These are phyloP conservation scores for Rubia yunnanensis DNA, from an alignment of 257 asterid species.

Conservation along the genomic window DNA sequence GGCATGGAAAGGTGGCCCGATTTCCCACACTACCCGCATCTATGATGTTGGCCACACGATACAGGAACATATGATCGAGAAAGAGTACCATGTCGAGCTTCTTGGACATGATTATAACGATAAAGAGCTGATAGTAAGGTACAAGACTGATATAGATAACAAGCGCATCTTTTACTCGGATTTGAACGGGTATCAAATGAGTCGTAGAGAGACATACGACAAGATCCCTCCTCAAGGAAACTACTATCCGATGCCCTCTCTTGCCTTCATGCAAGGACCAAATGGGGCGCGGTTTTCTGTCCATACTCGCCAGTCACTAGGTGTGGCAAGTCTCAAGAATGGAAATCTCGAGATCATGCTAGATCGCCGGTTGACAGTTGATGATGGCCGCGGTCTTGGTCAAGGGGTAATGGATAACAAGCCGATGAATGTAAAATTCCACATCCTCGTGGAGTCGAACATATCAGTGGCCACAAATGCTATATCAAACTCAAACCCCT, in stretches of 20 bases:
- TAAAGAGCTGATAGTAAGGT: constrained; percentile 67
- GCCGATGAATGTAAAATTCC: constrained; percentile 76
- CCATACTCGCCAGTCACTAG: constrained; percentile 79
- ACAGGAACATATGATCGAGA: constrained; percentile 77
- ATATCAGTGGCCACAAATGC: constrained; percentile 41
- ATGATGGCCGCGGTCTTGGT: constrained; percentile 96
- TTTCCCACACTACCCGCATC: constrained; percentile 83
- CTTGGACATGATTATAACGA: constrained; percentile 51
- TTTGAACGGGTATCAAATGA: constrained; percentile 91
- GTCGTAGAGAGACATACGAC: constrained; percentile 87
- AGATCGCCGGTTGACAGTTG: constrained; percentile 70
- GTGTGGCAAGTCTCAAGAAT: constrained; percentile 75
- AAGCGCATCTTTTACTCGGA: constrained; percentile 70
- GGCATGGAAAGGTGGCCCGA: constrained; percentile 51
- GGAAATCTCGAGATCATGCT: constrained; percentile 97
- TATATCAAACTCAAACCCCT: constrained; percentile 34
- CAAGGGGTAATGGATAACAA: constrained; percentile 96
- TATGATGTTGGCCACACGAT: constrained; percentile 47
- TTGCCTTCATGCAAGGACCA: constrained; percentile 71
- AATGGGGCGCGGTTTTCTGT: constrained; percentile 76
- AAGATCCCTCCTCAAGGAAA: constrained; percentile 95
- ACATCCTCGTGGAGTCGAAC: constrained; percentile 63
- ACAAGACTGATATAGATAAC: constrained; percentile 63
- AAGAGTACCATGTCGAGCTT: constrained; percentile 94
- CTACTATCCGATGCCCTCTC: constrained; percentile 95